Evolutionary conservation across 441 rosid species (phyloP).

Genomic region (Jatropha multifida): DNA sequence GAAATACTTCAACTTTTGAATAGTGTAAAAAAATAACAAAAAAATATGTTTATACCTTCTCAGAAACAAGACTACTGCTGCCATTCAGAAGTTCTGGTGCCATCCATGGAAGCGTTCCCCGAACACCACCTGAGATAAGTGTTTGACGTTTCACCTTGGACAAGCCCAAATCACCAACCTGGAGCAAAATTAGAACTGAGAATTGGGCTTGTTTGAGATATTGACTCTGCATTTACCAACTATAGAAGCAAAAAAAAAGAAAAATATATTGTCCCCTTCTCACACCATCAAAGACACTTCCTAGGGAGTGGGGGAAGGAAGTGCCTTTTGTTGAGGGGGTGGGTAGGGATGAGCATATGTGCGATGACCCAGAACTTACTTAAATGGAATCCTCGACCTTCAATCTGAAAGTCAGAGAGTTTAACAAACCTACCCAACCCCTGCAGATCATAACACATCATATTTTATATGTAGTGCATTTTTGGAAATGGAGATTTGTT

Average conservation of each 20-base stretch:
- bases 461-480: neutral
- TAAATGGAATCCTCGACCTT: neutral
- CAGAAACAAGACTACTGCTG: conserved; percentile 65
- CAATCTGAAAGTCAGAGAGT: no score
- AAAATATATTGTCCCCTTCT: neutral
- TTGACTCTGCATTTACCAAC: neutral
- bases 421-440: neutral
- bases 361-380: neutral
- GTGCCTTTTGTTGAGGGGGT: neutral
- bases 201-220: conserved; percentile 1
- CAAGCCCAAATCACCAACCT: conserved; percentile 77
- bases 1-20: neutral
- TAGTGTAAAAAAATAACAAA: neutral
- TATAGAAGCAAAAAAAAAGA: neutral
- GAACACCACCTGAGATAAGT: conserved; percentile 67
- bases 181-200: conserved; percentile 18
- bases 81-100: conserved; percentile 71
- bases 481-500: neutral
- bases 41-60: conserved; percentile 44
- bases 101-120: conserved; percentile 82
- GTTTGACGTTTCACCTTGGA: conserved; percentile 74
- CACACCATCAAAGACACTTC: neutral
- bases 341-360: neutral
- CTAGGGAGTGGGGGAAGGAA: neutral
- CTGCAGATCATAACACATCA: neutral